Percentiles rank a stretch among this genome's conserved stretches.
These are phyloP conservation scores for Polygonum aviculare DNA, from an alignment of 148 eudicot species.

Conservation along the genomic window DNA sequence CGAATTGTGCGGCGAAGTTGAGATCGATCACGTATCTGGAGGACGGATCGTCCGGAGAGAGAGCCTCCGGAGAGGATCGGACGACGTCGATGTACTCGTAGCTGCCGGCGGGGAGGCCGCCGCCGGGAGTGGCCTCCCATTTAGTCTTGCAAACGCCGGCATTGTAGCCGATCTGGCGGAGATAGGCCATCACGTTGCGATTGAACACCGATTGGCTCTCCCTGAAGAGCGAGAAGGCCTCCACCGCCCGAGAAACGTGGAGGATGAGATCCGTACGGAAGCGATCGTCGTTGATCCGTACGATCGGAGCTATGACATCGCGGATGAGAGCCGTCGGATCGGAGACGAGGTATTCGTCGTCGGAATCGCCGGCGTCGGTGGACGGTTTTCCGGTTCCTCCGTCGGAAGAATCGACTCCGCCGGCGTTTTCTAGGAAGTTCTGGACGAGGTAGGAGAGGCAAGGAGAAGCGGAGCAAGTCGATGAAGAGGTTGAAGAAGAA, in stretches of 20 bases:
- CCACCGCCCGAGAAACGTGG: conserved; percentile 32
- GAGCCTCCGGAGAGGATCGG: conserved; percentile 2
- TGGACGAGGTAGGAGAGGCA: conserved; percentile 42
- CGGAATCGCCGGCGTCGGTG: conserved; percentile 28
- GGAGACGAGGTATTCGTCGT: conserved; percentile 13
- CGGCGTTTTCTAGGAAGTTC: conserved; percentile 34
- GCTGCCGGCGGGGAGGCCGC: conserved; percentile 45
- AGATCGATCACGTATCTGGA: conserved; percentile 52
- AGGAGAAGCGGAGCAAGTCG: neutral
- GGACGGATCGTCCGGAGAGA: neutral
- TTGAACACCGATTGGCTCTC: conserved; percentile 21
- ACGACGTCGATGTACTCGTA: conserved; percentile 78
- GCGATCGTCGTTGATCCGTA: conserved; percentile 26
- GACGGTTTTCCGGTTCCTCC: neutral
- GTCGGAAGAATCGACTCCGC: conserved; percentile 10
- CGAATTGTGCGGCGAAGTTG: conserved; percentile 54
- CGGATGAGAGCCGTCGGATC: conserved; percentile 20
- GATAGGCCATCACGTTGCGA: conserved; percentile 58
- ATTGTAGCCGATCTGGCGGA: conserved; percentile 53
- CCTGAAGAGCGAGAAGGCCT: conserved; percentile 23
- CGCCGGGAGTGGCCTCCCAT: conserved; percentile 46
- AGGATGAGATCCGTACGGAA: conserved; percentile 25
- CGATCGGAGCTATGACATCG: conserved; percentile 15
- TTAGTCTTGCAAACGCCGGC: conserved; percentile 69
- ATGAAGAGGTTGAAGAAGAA: neutral